A percentile compares a stretch with the other conserved stretches of the same genome.
Evolutionary conservation across 78 protist genomes (phyloP).

Genomic region (Pelomyxa schiedti): DNA sequence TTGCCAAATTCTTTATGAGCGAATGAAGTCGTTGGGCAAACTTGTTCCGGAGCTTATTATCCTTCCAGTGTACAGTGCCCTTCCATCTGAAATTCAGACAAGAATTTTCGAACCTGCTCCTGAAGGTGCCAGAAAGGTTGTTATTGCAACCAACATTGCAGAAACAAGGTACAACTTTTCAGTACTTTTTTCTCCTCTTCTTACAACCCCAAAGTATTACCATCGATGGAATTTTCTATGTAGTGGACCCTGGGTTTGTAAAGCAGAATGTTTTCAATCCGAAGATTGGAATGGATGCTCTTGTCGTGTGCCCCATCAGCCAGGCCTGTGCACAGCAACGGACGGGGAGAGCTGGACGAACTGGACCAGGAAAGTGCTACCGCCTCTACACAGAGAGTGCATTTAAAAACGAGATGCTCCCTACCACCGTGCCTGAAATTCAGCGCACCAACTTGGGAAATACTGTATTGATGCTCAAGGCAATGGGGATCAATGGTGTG

Average conservation of each 20-base stretch:
- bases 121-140: conserved; percentile 66
- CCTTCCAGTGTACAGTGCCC: conserved; percentile 49
- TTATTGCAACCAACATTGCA: conserved; percentile 91
- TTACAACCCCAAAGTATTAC: too few species aligned
- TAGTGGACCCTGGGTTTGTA: conserved; percentile 79
- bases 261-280: conserved; percentile 47
- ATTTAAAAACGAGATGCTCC: conserved; percentile 89
- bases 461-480: conserved; percentile 81
- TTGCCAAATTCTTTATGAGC: conserved; percentile 16
- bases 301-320: conserved; percentile 45
- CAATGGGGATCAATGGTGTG: conserved; percentile 50
- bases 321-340: conserved; percentile 70
- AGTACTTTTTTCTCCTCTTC: too few species aligned
- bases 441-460: conserved; percentile 96
- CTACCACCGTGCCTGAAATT: conserved; percentile 91
- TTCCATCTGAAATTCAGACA: conserved; percentile 63
- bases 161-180: too few species aligned
- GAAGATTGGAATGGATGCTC: conserved; percentile 55
- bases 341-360: conserved; percentile 78
- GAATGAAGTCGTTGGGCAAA: conserved; percentile 16
- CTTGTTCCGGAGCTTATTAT: conserved; percentile 5
- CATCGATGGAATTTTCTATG: conserved; percentile 68
- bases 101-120: conserved; percentile 72
- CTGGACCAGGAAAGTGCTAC: conserved; percentile 97
- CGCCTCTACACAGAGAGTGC: conserved; percentile 97